These are phyloP conservation scores for Echinosophora koreensis DNA, from an alignment of 306 rosid genomes.

Conservation along the genomic window DNA sequence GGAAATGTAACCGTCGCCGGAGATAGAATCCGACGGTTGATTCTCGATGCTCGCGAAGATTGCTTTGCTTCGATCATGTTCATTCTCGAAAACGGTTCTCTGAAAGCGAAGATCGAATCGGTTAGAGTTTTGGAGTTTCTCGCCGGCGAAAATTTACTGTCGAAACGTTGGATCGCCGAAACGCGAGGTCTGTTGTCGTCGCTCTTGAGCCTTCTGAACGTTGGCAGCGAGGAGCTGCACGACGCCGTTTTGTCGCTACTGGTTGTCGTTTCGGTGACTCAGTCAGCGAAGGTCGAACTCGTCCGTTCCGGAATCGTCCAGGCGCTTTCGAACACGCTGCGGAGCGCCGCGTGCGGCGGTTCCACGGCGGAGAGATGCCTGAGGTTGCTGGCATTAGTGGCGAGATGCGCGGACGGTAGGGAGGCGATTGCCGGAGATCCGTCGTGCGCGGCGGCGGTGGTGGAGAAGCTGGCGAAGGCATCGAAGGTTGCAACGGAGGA, in stretches of 20 bases:
- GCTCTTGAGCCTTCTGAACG: conserved; percentile 41
- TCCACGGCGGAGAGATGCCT: conserved; percentile 44
- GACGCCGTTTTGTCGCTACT: conserved; percentile 55
- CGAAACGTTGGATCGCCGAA: conserved; percentile 55
- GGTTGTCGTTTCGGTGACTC: conserved; percentile 48
- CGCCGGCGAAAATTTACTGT: conserved; percentile 46
- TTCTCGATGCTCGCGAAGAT: conserved; percentile 42
- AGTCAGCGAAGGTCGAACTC: conserved; percentile 51
- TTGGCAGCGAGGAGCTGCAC: not conserved
- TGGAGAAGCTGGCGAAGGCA: conserved; percentile 57
- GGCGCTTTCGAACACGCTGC: conserved; percentile 38
- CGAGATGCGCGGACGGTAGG: conserved; percentile 64
- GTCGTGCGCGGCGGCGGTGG: conserved; percentile 46
- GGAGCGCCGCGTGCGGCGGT: conserved; percentile 1
- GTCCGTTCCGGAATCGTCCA: conserved; percentile 51
- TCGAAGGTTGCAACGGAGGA: conserved; percentile 56
- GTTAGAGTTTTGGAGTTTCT: conserved; percentile 52
- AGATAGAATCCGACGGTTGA: conserved; percentile 33
- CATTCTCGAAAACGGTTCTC: conserved; percentile 47
- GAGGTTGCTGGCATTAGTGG: conserved; percentile 46
- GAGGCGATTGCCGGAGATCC: conserved; percentile 48
- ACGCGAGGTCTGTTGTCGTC: conserved; percentile 42
- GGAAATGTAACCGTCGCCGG: conserved; percentile 4
- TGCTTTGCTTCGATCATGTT: conserved; percentile 46
- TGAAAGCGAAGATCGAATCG: conserved; percentile 52